Evolutionary conservation across 257 asterid species (phyloP).

Genomic region (Anisodus tanguticus): DNA sequence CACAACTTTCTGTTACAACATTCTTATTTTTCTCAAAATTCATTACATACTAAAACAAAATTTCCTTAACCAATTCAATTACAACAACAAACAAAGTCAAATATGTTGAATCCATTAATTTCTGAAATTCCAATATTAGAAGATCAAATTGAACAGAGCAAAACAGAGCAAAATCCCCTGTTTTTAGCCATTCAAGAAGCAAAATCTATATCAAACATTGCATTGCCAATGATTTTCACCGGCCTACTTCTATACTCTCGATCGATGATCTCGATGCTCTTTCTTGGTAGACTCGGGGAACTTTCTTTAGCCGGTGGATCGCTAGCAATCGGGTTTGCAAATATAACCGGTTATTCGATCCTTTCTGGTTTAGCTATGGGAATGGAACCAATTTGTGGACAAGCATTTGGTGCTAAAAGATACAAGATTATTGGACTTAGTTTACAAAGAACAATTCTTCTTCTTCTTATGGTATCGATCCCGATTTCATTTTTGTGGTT

Average conservation of each 20-base stretch:
- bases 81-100: not conserved
- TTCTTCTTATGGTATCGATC: slow-evolving; percentile 45
- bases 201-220: slow-evolving; percentile 18
- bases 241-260: slow-evolving; percentile 27
- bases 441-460: slow-evolving; percentile 48
- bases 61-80: not conserved
- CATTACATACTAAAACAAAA: not conserved
- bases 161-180: slow-evolving; percentile 23
- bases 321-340: slow-evolving; percentile 53
- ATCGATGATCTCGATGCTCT: slow-evolving; percentile 27
- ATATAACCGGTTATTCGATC: slow-evolving; percentile 64
- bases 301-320: slow-evolving; percentile 54
- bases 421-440: slow-evolving; percentile 55
- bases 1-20: slow-evolving; percentile 25
- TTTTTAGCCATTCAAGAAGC: not conserved
- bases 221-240: slow-evolving; percentile 22
- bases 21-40: not conserved
- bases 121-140: not conserved
- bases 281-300: slow-evolving; percentile 17
- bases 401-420: slow-evolving; percentile 60
- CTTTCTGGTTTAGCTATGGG: slow-evolving; percentile 68
- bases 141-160: not conserved
- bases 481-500: slow-evolving; percentile 59
- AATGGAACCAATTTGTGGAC: slow-evolving; percentile 73
- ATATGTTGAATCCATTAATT: slow-evolving; percentile 10